These are phyloP conservation scores for Xylaria sp. DNA, from an alignment of 2,329 filamentous ascomycete genomes.

Conservation along the genomic window DNA sequence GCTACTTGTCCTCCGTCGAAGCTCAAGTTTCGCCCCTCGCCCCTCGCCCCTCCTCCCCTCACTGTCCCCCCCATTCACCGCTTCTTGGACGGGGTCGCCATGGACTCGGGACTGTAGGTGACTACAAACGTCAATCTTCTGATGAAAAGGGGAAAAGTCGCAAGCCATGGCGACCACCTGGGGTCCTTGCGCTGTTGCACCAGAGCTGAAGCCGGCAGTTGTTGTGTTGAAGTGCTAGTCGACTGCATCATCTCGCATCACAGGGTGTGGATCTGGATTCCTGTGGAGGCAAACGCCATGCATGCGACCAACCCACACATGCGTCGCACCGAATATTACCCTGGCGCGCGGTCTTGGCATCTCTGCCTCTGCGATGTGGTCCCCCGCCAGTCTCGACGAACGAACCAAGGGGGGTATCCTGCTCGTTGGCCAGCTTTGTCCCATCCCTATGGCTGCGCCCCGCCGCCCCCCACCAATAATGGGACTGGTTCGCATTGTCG, in stretches of 20 bases:
- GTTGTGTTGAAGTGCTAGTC: not conserved
- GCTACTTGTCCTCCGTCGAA: no score
- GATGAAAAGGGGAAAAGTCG: no score
- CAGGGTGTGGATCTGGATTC: not conserved
- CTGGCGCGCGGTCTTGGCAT: not conserved
- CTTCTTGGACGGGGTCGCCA: not conserved
- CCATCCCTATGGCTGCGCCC: slow-evolving; percentile 14
- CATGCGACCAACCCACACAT: not conserved
- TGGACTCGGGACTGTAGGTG: not conserved
- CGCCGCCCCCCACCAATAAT: slow-evolving; percentile 13
- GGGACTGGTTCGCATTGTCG: not conserved
- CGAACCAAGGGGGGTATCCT: not conserved
- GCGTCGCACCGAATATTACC: not conserved
- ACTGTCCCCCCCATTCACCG: not conserved
- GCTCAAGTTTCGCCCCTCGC: no score
- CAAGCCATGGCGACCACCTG: not conserved
- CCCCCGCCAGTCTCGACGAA: no score
- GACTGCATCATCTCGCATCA: not conserved
- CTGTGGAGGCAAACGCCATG: not conserved
- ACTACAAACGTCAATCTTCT: no score
- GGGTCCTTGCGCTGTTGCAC: not conserved
- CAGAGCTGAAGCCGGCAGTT: not conserved
- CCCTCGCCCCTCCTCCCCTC: no score
- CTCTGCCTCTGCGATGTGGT: not conserved
- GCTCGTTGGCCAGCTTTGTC: not conserved